Percentiles rank a stretch among this genome's conserved stretches.
phyloP scores from a whole-genome alignment of 1,139 yeast genomes.

The Kurtzmaniella quercitrusa region DNA sequence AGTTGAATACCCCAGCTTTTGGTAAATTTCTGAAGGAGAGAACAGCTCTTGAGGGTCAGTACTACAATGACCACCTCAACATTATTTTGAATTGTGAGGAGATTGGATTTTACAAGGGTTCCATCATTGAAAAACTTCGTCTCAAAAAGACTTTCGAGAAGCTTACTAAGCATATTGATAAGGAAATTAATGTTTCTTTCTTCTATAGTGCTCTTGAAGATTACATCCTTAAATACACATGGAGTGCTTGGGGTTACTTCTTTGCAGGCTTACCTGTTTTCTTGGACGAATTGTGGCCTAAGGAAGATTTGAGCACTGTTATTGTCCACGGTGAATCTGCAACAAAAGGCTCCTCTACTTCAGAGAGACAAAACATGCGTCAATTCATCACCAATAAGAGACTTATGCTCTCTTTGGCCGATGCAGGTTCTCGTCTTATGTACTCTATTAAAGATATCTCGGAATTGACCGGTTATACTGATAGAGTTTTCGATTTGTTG shows the following conservation, averaged over 20 bases:
- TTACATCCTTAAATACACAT: slow-evolving; percentile 81
- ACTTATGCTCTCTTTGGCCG: slow-evolving; percentile 85
- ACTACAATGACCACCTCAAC: slow-evolving; percentile 81
- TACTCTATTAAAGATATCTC: slow-evolving; percentile 92
- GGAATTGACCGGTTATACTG: slow-evolving; percentile 86
- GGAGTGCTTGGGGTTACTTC: slow-evolving; percentile 92
- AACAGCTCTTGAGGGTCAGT: slow-evolving; percentile 83
- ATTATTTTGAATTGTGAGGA: slow-evolving; percentile 89
- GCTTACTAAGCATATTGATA: slow-evolving; percentile 43
- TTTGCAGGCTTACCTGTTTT: slow-evolving; percentile 86
- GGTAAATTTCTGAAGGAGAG: slow-evolving; percentile 73
- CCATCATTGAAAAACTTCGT: slow-evolving; percentile 71
- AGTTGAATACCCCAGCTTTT: slow-evolving; percentile 76
- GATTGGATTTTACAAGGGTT: slow-evolving; percentile 91
- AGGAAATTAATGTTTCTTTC: slow-evolving; percentile 49
- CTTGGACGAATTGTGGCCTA: slow-evolving; percentile 41
- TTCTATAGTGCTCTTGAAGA: slow-evolving; percentile 76
- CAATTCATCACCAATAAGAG: slow-evolving; percentile 89
- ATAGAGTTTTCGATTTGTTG: slow-evolving; percentile 73
- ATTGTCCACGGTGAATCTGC: not conserved
- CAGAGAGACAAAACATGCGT: slow-evolving; percentile 63
- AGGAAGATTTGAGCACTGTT: slow-evolving; percentile 9
- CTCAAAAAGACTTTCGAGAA: slow-evolving; percentile 55
- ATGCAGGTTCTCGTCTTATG: slow-evolving; percentile 96
- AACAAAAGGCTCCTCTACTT: slow-evolving; percentile 16